Percentiles rank a stretch among this genome's conserved stretches.
Evolutionary conservation across 805 yeast genomes (phyloP).

Genomic region (Tetrapisispora namnaoensis): DNA sequence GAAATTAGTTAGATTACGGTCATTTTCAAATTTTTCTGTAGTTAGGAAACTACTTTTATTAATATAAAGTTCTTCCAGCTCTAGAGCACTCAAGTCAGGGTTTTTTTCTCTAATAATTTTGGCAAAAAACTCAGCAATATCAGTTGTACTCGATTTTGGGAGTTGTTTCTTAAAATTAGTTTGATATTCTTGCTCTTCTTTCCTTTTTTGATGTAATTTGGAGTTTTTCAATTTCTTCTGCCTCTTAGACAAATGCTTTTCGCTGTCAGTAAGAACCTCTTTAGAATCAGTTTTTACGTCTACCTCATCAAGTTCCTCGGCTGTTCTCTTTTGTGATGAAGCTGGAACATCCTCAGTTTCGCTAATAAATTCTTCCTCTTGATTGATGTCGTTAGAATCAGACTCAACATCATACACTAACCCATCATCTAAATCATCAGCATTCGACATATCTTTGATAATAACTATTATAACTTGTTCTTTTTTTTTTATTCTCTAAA

Average conservation of each 20-base stretch:
- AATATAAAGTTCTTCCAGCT: constrained; percentile 56
- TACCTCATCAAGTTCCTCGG: constrained; percentile 5
- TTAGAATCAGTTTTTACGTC: constrained; percentile 3
- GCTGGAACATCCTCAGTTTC: background rate
- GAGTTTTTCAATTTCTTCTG: constrained; percentile 26
- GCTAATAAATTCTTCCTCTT: constrained; percentile 10
- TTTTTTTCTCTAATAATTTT: constrained; percentile 47
- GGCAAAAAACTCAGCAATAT: constrained; percentile 61
- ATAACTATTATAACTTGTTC: too few relatives aligned
- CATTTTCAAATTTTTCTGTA: constrained; percentile 46
- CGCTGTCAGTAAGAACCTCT: constrained; percentile 4
- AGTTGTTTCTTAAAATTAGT: constrained; percentile 45
- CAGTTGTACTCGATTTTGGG: constrained; percentile 45
- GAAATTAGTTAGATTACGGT: constrained; percentile 47
- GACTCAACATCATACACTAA: constrained; percentile 42
- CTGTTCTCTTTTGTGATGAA: constrained; percentile 14
- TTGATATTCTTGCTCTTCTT: constrained; percentile 56
- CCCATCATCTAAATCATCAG: constrained; percentile 76
- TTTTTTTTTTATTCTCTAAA: background rate
- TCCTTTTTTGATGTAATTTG: constrained; percentile 54
- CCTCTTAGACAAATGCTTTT: constrained; percentile 24
- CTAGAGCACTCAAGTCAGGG: constrained; percentile 64
- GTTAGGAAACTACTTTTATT: constrained; percentile 48
- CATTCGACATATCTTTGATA: constrained; percentile 25
- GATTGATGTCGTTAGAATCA: constrained; percentile 25